A percentile compares a stretch with the other conserved stretches of the same genome.
phyloP scores from a whole-genome alignment of 495 filamentous ascomycete genomes.

The Xylaria intraflava region DNA sequence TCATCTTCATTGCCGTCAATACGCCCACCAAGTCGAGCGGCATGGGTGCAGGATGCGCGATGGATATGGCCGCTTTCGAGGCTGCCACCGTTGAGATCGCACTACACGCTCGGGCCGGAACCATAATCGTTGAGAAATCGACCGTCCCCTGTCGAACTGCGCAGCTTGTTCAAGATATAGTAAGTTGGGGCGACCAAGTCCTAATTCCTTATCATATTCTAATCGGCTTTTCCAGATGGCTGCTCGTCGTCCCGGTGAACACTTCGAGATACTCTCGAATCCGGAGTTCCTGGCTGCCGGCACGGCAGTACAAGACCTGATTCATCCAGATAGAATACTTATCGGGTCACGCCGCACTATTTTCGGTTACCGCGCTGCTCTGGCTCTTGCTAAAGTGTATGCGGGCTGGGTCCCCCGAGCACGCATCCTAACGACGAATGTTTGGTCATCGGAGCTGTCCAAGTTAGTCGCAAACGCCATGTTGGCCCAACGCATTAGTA shows the following conservation, averaged over 20 bases:
- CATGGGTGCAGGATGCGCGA: slow-evolving; percentile 62
- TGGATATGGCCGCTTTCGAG: slow-evolving; percentile 69
- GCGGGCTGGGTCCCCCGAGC: slow-evolving; percentile 60
- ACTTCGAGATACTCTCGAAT: slow-evolving; percentile 75
- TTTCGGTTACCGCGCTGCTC: slow-evolving; percentile 55
- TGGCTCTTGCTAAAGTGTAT: slow-evolving; percentile 58
- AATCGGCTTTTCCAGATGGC: slow-evolving; percentile 25
- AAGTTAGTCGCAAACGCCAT: slow-evolving; percentile 79
- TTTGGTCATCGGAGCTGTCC: slow-evolving; percentile 74
- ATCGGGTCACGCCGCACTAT: slow-evolving; percentile 61
- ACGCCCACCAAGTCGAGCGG: slow-evolving; percentile 73
- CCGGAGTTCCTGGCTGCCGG: slow-evolving; percentile 81
- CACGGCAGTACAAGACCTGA: slow-evolving; percentile 63
- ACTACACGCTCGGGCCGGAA: slow-evolving; percentile 53
- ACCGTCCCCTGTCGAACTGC: slow-evolving; percentile 79
- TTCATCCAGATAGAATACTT: slow-evolving; percentile 67
- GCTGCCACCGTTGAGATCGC: slow-evolving; percentile 62
- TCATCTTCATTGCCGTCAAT: slow-evolving; percentile 74
- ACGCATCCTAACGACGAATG: slow-evolving; percentile 64
- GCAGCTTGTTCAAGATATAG: slow-evolving; percentile 59
- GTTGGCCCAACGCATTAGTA: slow-evolving; percentile 77
- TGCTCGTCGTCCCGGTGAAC: slow-evolving; percentile 48
- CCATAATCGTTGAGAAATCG: slow-evolving; percentile 78
- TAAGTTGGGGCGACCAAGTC: slow-evolving; percentile 26
- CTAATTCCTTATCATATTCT: background rate